phyloP scores from a whole-genome alignment of 1,139 yeast species.

The Pichia sp. region DNA sequence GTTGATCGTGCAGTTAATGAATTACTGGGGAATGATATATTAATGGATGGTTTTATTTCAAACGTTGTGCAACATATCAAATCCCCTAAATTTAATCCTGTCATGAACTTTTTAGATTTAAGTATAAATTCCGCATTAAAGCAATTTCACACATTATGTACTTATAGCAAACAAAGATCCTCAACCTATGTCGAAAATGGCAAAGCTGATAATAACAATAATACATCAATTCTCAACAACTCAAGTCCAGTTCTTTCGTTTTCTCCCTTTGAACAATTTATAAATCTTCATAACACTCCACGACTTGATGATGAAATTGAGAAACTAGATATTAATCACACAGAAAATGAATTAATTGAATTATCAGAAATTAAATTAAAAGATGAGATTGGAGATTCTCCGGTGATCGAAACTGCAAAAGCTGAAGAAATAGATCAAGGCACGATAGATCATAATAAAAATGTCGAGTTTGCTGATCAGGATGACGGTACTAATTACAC shows the following conservation, averaged over 20 bases:
- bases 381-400: no score
- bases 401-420: no score
- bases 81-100: slow-evolving; percentile 21
- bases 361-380: no score
- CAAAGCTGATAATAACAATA: no score
- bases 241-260: not conserved
- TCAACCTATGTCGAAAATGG: no score
- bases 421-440: no score
- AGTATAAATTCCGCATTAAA: slow-evolving; percentile 10
- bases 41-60: slow-evolving; percentile 9
- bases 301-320: not conserved
- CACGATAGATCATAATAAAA: no score
- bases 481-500: not conserved
- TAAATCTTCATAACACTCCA: not conserved
- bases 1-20: slow-evolving; percentile 10
- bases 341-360: no score
- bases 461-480: not conserved
- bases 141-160: no score
- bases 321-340: not conserved
- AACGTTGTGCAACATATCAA: slow-evolving; percentile 18
- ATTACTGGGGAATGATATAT: slow-evolving; percentile 5
- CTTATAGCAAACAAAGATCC: no score
- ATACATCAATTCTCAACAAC: no score
- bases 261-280: slow-evolving; percentile 2
- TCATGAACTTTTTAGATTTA: slow-evolving; percentile 12